Percentiles rank a stretch among this genome's conserved stretches.
Evolutionary conservation across 2,329 filamentous ascomycete genomes (phyloP).

Genomic region (Cladophialophora carrionii): DNA sequence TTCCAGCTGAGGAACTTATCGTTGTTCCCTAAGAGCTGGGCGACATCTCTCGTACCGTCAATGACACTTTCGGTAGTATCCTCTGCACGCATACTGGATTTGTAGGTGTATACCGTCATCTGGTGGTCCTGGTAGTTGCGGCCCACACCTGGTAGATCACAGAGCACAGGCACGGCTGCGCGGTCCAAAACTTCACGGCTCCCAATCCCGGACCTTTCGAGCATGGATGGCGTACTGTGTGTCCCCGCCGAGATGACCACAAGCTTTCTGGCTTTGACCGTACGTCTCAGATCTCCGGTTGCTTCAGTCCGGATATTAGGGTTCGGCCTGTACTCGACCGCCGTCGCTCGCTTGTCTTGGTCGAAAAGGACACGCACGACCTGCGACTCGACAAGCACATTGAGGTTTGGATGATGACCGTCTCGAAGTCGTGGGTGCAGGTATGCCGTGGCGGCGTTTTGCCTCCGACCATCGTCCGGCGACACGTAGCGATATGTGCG

Average conservation of each 20-base stretch:
- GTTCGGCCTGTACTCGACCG: constrained; percentile 57
- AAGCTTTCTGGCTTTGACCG: constrained; percentile 46
- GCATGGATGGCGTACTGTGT: constrained; percentile 59
- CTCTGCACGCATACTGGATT: constrained; percentile 48
- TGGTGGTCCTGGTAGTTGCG: constrained; percentile 60
- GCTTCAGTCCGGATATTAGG: neutral
- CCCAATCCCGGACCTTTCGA: constrained; percentile 65
- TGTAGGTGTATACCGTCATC: constrained; percentile 58
- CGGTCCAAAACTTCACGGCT: constrained; percentile 47
- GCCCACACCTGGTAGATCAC: constrained; percentile 52
- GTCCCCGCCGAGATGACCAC: constrained; percentile 64
- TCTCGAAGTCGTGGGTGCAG: neutral
- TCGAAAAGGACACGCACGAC: neutral
- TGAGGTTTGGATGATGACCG: neutral
- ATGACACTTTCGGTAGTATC: constrained; percentile 60
- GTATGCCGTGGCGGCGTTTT: neutral
- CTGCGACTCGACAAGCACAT: neutral
- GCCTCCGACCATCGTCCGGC: neutral
- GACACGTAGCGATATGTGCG: neutral
- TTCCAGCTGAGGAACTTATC: constrained; percentile 59
- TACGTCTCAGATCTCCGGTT: constrained; percentile 44
- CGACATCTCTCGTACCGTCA: constrained; percentile 48
- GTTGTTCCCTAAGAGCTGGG: constrained; percentile 17
- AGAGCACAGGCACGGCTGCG: constrained; percentile 49
- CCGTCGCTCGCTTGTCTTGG: constrained; percentile 55